Base-by-base conservation (phyloP, 2,329 filamentous ascomycete genomes). In the Pseudogymnoascus sp. region DNA sequence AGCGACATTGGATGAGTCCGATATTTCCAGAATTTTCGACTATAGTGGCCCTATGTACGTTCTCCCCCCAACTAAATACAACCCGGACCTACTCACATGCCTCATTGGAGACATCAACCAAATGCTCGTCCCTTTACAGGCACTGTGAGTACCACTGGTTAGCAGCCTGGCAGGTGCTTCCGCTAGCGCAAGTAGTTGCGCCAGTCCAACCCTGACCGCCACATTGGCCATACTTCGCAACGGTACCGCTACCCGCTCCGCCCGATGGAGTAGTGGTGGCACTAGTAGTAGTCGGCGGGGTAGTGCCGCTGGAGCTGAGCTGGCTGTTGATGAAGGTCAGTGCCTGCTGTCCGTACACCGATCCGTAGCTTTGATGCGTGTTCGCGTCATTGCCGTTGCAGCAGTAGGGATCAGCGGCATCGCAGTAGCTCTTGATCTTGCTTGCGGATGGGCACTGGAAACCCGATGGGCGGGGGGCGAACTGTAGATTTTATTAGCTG, bases 341-440 rank as follows among this genome's bases (percentile, higher is more conserved):
- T n/a, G 84, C 84, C 52, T 79, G 76, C 35, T 76, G 73, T 2
- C 84, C 84, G 66, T 86, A 86, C 64, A 80, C 79, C 62, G 71
- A 74, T 2, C 82, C 82, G 65, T 87, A 87, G 1, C 80, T 78
- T 70, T 85, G 81, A 70, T 86, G 84, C 1, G 78, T 77, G 61
- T 77, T 76, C 3, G 75, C 74, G 63, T 85, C 75, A 67, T 73
- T 84, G 36, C 84, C 84, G 25, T 78, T 84, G 74, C 82, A 86
- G 77, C 84, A 87, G 73, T 85, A 86, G 0, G 83, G 83, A 65
- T 86, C 84, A 0, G 79, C 70, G 11, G 79, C 72, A 69, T 87
- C 83, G 70, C 84, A 86, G 75, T 86, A 86, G 22, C 79, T 83
- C 70, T 84, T 75, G 68, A 86, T 82, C 70, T 81, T 84, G 66